Base-by-base conservation (phyloP, 148 eudicot species). In the Heliamphora exappendiculata region DNA sequence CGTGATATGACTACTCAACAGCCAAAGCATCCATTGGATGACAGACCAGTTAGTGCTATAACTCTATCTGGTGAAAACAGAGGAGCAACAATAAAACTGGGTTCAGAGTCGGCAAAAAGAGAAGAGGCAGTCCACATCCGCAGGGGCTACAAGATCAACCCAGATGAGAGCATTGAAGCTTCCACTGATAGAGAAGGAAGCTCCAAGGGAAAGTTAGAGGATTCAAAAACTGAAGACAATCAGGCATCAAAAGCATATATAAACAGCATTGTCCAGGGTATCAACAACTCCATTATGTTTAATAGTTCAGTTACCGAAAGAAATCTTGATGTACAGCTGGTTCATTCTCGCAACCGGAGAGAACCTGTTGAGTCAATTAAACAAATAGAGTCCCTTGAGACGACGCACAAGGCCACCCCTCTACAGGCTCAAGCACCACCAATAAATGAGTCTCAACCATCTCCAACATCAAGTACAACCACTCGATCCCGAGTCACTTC, bases 11-110 rank as follows among this genome's bases (percentile, higher is more conserved):
- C 89, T 59, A 49, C 74, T 31, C 74, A 79, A 33, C 80, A 73
- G n/a, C 75, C 82, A 49, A 86, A 85, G 77, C 65, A 78, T 11
- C 51, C 68, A 41, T n/a, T 73, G 45, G 74, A 81, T 29, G 91
- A 82, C n/a, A 86, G 68, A 57, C 82, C 82, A 65, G 64, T 80
- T 4, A 82, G 79, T 37, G 85, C 91, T 7, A 84, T 92, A 44
- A 91, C 90, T n/a, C 85, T 94, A 17, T 83, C 88, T 22, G 98
- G 97, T 51, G 93, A 91, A 78, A 94, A 91, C 72, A 85, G 81
- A 76, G 98, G 97, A 60, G 98, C 98, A 36, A 72, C 81, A 39
- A 89, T 92, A 96, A 85, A 82, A 49, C 81, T 90, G 2, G 85
- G 85, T 77, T 77, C 82, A 47, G 88, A 85, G 8, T 53, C 80